Evolutionary conservation across 139 green algal species (phyloP).

Genomic region (Asterochloris sp.): DNA sequence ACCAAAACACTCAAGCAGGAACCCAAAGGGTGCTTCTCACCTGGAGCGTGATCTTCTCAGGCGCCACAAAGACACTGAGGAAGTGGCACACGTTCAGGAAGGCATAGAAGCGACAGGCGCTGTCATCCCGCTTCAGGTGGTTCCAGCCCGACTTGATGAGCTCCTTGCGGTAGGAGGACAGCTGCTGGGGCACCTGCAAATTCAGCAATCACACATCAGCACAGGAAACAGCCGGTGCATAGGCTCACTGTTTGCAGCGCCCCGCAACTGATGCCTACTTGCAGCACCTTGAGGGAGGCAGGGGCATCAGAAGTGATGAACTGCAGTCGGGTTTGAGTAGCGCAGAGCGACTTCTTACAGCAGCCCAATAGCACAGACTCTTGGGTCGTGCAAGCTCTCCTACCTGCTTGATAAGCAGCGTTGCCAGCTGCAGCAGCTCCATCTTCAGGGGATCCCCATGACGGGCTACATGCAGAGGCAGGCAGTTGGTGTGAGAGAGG

Average conservation of each 20-base stretch:
- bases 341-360: no score
- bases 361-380: no score
- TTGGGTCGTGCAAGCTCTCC: no score
- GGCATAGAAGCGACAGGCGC: constrained; percentile 68
- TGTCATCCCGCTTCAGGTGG: constrained; percentile 85
- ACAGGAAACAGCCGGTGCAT: no score
- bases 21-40: constrained; percentile 21
- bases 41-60: constrained; percentile 88
- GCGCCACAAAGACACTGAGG: constrained; percentile 68
- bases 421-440: constrained; percentile 79
- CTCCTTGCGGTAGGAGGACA: constrained; percentile 72
- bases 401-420: constrained; percentile 64
- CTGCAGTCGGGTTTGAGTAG: no score
- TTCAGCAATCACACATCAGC: no score
- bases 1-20: no score
- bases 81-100: constrained; percentile 91
- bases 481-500: no score
- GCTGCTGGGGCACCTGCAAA: constrained; percentile 31
- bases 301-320: no score
- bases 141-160: constrained; percentile 92
- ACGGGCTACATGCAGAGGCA: no score
- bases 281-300: no score
- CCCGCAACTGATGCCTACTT: no score
- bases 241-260: constrained; percentile 16
- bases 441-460: constrained; percentile 65